Base-by-base conservation (phyloP, 441 rosid species). In the Macaranga tanarius region DNA sequence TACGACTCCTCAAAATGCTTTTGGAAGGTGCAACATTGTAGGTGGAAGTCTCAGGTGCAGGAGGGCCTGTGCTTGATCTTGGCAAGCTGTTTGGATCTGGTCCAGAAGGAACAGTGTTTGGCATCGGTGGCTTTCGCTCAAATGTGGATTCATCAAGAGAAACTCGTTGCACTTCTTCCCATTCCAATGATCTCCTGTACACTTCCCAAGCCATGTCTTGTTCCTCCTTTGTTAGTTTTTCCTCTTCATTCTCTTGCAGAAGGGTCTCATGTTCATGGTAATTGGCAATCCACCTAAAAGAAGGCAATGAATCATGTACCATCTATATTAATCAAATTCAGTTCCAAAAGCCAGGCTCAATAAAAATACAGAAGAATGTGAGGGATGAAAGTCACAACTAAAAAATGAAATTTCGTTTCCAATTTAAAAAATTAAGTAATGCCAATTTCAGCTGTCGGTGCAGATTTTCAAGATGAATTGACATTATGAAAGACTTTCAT, bases 191-290 rank as follows among this genome's bases (percentile, higher is more conserved):
- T 82, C 81, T 88, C 70, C 70, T 84, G 66, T 84, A 91, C 31
- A 96, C 96, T 87, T 96, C 99, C 99, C 99, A 96, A 45, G 99
- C 99, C 95, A 90, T 90, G 84, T 96, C 99, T 80, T 96, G 93
- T 81, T 96, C 99, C 85, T 96, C 99, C 85, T 96, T 96, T 0
- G 98, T 86, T 10, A 96, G 87, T 79, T 85, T 96, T 80, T 96
- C 99, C 65, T 93, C 98, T 81, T 96, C 99, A 11, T 96, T 96
- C 87, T 96, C 99, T 93, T 93, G 98, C 82, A 96, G 72, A 74
- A 93, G 93, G 5, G 98, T 93, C 87, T 96, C 98, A 16, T 96
- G 99, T 73, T 96, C 99, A 75, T 96, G 99, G 84, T 88, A 90
- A 84, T 88, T 89, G 48, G 96, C 85, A 76, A 96, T 88, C 99